Evolutionary conservation across 2,329 filamentous ascomycete genomes (phyloP).

Genomic region (Aspergillus floridensis): DNA sequence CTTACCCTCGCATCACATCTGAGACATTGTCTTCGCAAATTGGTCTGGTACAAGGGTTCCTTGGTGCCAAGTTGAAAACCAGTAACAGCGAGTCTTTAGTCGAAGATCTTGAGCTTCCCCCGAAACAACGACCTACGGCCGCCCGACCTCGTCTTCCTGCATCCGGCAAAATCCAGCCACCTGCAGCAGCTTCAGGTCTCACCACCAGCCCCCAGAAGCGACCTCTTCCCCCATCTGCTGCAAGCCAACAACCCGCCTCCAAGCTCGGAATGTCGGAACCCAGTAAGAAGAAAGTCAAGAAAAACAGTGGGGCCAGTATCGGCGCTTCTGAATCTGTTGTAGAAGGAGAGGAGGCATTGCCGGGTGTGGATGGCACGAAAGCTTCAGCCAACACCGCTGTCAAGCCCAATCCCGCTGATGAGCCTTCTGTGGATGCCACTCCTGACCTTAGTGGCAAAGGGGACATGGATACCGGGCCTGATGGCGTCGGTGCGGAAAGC

Average conservation of each 20-base stretch:
- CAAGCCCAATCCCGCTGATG: slow-evolving; percentile 37
- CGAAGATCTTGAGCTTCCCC: slow-evolving; percentile 91
- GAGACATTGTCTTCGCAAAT: slow-evolving; percentile 78
- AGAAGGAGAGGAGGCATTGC: slow-evolving; percentile 27
- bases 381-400: slow-evolving; percentile 40
- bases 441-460: slow-evolving; percentile 15
- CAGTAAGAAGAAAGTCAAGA: slow-evolving; percentile 45
- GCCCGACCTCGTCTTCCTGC: slow-evolving; percentile 45
- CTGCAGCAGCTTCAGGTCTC: slow-evolving; percentile 29
- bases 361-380: slow-evolving; percentile 18
- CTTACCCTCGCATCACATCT: slow-evolving; percentile 73
- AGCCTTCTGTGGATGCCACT: slow-evolving; percentile 9
- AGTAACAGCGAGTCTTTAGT: slow-evolving; percentile 79
- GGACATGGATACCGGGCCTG: slow-evolving; percentile 15
- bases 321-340: slow-evolving; percentile 25
- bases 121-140: slow-evolving; percentile 70
- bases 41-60: slow-evolving; percentile 86
- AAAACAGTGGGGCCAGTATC: slow-evolving; percentile 36
- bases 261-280: slow-evolving; percentile 34
- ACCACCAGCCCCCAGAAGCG: slow-evolving; percentile 44
- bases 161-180: slow-evolving; percentile 45
- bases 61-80: slow-evolving; percentile 81
- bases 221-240: slow-evolving; percentile 28
- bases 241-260: slow-evolving; percentile 20
- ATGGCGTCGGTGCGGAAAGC: slow-evolving; percentile 14